A percentile compares a stretch with the other conserved stretches of the same genome.
phyloP scores from a whole-genome alignment of 345 rosid genomes.

The Eucalyptus paniculata region DNA sequence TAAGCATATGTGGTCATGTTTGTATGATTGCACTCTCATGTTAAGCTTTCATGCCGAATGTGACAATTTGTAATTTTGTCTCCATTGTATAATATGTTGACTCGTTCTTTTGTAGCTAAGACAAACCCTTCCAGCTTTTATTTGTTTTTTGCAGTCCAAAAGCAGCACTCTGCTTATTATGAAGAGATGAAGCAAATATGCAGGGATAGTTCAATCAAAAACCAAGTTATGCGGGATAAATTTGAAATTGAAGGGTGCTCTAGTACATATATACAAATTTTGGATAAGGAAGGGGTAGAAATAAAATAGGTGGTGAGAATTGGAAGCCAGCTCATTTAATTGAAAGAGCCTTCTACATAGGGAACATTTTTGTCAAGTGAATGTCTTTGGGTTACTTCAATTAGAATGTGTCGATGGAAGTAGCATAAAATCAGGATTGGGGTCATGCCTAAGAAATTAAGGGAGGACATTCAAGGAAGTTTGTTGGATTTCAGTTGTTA shows the following conservation, averaged over 20 bases:
- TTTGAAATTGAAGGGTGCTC: neutral
- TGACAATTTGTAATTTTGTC: neutral
- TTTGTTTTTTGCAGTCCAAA: conserved; percentile 52
- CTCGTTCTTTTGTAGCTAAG: neutral
- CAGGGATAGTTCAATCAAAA: neutral
- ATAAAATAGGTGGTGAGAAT: neutral
- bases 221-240: neutral
- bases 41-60: neutral
- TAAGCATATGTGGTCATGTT: neutral
- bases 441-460: neutral
- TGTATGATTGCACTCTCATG: neutral
- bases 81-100: neutral
- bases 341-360: neutral
- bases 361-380: neutral
- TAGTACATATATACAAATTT: neutral
- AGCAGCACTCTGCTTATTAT: neutral
- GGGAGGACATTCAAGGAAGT: neutral
- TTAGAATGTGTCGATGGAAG: neutral
- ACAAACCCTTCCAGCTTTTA: neutral
- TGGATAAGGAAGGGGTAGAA: neutral
- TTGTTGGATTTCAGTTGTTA: neutral
- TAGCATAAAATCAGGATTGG: neutral
- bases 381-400: neutral
- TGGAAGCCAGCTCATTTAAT: neutral
- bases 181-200: neutral